A percentile compares a stretch with the other conserved stretches of the same genome.
Evolutionary conservation across 345 rosid genomes (phyloP).

Genomic region (Alliaria petiolata): DNA sequence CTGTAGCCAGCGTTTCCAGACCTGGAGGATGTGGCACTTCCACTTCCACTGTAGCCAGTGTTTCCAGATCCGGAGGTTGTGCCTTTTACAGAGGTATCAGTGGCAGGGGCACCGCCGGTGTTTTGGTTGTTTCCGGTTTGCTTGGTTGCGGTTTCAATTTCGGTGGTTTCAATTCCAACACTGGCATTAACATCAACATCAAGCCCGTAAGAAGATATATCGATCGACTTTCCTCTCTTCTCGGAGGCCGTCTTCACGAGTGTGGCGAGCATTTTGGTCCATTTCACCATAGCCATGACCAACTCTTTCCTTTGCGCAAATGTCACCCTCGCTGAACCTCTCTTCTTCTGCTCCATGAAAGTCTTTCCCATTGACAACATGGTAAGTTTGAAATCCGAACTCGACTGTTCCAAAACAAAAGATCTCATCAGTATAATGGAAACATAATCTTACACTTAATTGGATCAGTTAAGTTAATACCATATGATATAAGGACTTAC

Average conservation of each 20-base stretch:
- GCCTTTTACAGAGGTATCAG: background rate
- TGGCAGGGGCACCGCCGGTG: background rate
- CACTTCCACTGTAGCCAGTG: too few species aligned
- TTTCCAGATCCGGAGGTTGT: too few species aligned
- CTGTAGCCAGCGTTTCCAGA: too few species aligned
- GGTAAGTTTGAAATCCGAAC: background rate
- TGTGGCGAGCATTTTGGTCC: background rate
- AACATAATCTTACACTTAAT: background rate
- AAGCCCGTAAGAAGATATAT: constrained; percentile 16
- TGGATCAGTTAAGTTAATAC: background rate
- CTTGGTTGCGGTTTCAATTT: background rate
- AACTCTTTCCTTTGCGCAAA: background rate
- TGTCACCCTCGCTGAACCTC: background rate
- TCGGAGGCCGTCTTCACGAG: background rate
- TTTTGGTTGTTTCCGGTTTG: too few species aligned
- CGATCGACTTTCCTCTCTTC: background rate
- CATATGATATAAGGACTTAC: background rate
- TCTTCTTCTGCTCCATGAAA: constrained; percentile 17
- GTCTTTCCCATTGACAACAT: constrained; percentile 26
- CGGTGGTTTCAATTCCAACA: background rate
- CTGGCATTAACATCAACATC: constrained; percentile 13
- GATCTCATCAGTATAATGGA: background rate
- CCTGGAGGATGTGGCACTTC: too few species aligned
- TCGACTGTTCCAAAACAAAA: background rate
- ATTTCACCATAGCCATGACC: background rate